Evolutionary conservation across 148 eudicot species (phyloP).

Genomic region (Salicornia ramosissima): DNA sequence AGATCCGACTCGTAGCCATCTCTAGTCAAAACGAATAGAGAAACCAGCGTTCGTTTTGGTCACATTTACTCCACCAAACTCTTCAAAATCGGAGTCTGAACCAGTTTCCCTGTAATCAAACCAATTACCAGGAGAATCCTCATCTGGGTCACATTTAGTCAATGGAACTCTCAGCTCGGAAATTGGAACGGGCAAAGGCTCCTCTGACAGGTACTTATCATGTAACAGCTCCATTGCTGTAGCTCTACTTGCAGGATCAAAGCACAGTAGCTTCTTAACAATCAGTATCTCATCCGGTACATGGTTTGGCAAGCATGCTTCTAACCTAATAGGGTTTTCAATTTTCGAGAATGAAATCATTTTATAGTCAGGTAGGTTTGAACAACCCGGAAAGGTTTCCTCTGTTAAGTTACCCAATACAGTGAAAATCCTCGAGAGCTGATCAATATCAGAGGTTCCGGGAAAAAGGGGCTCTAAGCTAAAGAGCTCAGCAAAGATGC

Average conservation of each 20-base stretch:
- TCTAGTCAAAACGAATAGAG: constrained; percentile 65
- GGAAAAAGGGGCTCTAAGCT: constrained; percentile 74
- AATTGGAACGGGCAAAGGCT: constrained; percentile 62
- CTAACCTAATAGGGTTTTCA: constrained; percentile 63
- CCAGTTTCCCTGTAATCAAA: constrained; percentile 37
- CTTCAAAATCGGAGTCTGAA: constrained; percentile 77
- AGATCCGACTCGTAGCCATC: constrained; percentile 2
- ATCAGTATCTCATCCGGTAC: constrained; percentile 60
- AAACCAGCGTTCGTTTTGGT: constrained; percentile 52
- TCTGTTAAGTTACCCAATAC: constrained; percentile 71
- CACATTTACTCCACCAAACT: constrained; percentile 51
- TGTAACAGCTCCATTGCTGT: constrained; percentile 85
- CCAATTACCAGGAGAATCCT: constrained; percentile 49
- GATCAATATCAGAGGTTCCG: constrained; percentile 85
- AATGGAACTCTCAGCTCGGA: constrained; percentile 66
- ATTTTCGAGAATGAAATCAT: constrained; percentile 55
- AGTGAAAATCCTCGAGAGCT: constrained; percentile 60
- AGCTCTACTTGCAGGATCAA: constrained; percentile 74
- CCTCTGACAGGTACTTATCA: constrained; percentile 75
- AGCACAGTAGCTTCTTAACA: constrained; percentile 64
- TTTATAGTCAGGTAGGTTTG: constrained; percentile 68
- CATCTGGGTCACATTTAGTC: constrained; percentile 34
- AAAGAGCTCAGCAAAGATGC: constrained; percentile 83
- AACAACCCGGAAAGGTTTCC: constrained; percentile 73
- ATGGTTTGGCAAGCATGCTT: constrained; percentile 50